A percentile compares a stretch with the other conserved stretches of the same genome.
Conservation (phyloP, 345 rosid genomes). For the Kandelia obovata region DNA sequence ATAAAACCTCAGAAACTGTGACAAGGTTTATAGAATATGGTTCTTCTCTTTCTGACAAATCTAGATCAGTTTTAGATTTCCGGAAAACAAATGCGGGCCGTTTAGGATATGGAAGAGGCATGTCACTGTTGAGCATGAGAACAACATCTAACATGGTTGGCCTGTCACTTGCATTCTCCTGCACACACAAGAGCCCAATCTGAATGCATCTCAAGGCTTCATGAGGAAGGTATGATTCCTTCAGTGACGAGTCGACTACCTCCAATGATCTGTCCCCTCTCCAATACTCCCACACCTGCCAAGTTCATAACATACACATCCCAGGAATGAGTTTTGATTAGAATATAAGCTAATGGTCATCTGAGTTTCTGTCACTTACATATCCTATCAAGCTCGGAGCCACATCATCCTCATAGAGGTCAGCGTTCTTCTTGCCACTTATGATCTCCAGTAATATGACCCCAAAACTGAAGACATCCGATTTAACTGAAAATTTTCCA, state of each 20-base stretch:
- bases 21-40: not conserved
- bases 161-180: conserved; percentile 45
- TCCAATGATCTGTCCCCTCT: conserved; percentile 24
- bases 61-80: not conserved
- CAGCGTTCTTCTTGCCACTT: conserved; percentile 41
- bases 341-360: too few relatives aligned
- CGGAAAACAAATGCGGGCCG: conserved; percentile 4
- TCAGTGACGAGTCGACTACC: conserved; percentile 30
- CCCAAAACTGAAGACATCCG: conserved; percentile 72
- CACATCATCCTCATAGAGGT: conserved; percentile 24
- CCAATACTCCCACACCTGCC: conserved; percentile 54
- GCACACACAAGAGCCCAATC: conserved; percentile 60
- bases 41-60: not conserved
- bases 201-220: conserved; percentile 49
- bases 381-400: conserved; percentile 42
- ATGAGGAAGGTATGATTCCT: conserved; percentile 12
- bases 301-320: too few relatives aligned
- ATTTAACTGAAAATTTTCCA: conserved; percentile 58
- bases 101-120: not conserved
- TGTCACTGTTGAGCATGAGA: conserved; percentile 6
- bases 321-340: not conserved
- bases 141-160: conserved; percentile 37
- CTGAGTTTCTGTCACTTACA: conserved; percentile 32
- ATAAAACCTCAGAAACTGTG: not conserved
- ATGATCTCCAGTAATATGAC: conserved; percentile 59